A percentile compares a stretch with the other conserved stretches of the same genome.
These are phyloP conservation scores for Yamadazyma taylorii DNA, from an alignment of 1,139 yeast genomes.

Conservation along the genomic window DNA sequence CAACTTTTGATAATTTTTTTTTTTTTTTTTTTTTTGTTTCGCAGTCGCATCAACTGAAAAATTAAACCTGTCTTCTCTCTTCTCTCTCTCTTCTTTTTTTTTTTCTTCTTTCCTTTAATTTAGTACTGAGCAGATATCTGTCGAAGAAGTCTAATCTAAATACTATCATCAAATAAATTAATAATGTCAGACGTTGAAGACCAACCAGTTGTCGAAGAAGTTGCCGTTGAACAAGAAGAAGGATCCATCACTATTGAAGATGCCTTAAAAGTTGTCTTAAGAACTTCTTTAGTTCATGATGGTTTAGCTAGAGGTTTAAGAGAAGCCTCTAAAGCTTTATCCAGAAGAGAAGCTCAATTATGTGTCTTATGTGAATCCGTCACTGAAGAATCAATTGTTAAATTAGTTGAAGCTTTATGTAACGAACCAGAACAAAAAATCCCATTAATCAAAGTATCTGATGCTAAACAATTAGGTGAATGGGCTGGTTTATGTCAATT, in stretches of 20 bases:
- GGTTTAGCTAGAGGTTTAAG: slow-evolving; percentile 99
- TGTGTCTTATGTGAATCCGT: slow-evolving; percentile 98
- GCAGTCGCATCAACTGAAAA: slow-evolving; percentile 5
- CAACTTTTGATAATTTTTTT: background rate
- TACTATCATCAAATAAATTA: slow-evolving; percentile 6
- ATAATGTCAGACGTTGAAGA: slow-evolving; percentile 84
- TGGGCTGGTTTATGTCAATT: slow-evolving; percentile 99
- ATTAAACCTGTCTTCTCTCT: slow-evolving; percentile 4
- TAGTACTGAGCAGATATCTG: slow-evolving; percentile 83
- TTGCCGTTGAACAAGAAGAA: slow-evolving; percentile 81
- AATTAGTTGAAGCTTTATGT: slow-evolving; percentile 99
- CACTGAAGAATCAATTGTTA: slow-evolving; percentile 95
- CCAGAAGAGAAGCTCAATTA: slow-evolving; percentile 97
- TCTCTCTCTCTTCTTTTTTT: slow-evolving; percentile 12
- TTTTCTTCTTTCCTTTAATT: slow-evolving; percentile 19
- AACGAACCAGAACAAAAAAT: slow-evolving; percentile 96
- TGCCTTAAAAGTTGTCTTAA: slow-evolving; percentile 96
- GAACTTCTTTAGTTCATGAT: slow-evolving; percentile 97
- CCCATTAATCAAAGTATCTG: slow-evolving; percentile 98
- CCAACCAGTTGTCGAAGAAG: slow-evolving; percentile 83
- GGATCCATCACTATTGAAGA: slow-evolving; percentile 96
- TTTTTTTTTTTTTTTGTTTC: background rate
- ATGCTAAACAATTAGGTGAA: slow-evolving; percentile 99
- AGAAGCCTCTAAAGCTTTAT: slow-evolving; percentile 99
- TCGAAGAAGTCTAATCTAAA: slow-evolving; percentile 84